Base-by-base conservation (phyloP, 2,329 filamentous ascomycete species). In the Botrytis elliptica region DNA sequence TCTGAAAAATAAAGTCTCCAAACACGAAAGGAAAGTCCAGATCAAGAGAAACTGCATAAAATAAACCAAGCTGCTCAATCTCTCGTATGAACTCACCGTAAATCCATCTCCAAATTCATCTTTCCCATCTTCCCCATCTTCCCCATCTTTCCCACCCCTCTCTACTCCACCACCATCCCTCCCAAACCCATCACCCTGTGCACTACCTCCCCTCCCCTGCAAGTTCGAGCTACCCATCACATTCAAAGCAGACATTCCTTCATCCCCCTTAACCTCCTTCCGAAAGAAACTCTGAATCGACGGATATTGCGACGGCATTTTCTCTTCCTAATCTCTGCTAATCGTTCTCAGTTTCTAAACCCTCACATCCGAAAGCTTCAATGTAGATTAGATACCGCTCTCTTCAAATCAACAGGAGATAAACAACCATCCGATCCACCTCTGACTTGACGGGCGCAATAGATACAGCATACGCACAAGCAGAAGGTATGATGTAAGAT, bases 251-350 rank as follows among this genome's bases (percentile, higher is more conserved):
- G 40, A 6, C 40, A 1, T 1, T 16, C 36, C 18, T 5, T 33
- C 63, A 52, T 55, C 25, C 4, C 22, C 10, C 14, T 25, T 49
- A n/a, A 77, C 49, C 70, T 79, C 78, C 29, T 72, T 73, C 42
- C 75, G 72, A 73, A 79, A 80, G 71, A 80, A 81, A 16, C 78
- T 77, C 72, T 80, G 78, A 59, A 79, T 75, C 9, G 79, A 79
- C 8, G 79, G 78, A n/a, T 78, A 76, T 55, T 75, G 75, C 14
- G 70, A 62, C 10, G 75, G 12, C 36, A 64, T 64, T 0, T 64
- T 64, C 3, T 1, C 4, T 63, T 63, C 14, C 8, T 4, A 33
- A n/a, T 29, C 20, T 29, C 14, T n/a, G 2, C 60, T 9, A n/a
- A 4, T 38, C 22, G 12, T 4, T 25, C 7, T 22, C 14, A 5